Base-by-base conservation (phyloP, 352 stramenopile genomes). In the Pythium myriotylum region DNA sequence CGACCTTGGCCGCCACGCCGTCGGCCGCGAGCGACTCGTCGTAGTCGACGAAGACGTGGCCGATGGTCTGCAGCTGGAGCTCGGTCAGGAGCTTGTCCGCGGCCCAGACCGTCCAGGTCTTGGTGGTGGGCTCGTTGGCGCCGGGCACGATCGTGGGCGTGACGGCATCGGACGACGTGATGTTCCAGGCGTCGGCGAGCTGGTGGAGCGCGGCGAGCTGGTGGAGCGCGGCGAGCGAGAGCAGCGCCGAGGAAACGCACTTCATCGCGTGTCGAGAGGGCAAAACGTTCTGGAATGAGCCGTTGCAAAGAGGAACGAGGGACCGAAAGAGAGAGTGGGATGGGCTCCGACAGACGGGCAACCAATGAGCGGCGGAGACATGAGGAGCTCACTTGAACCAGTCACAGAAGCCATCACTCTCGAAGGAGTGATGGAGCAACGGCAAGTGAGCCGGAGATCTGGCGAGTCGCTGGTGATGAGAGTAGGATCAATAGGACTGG, bases 31-130 rank as follows among this genome's bases (percentile, higher is more conserved):
- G 43, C 2, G 69, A 73, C 6, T 27, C 32, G 54, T 76, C 70
- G 45, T 70, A 68, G 50, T 78, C 70, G 29, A 81, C 70, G 59
- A 81, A 78, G 20, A 81, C 70, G 37, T 68, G 74, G 48, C 73
- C 73, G 0, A 67, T 59, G 17, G 74, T 61, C 24, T 71, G 59
- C 17, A 78, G 17, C n/a, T 74, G 50, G 0, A 81, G 51, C 22
- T 41, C 64, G 33, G 52, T 61, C 20, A 81, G 45, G n/a, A 27
- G 50, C 1, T 22, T 43, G 32, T 52, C 57, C 10, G 63, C 5
- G 29, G 29, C 29, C 29, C 29, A 53, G 27, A 81, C 35, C 14
- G 73, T 77, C 73, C 73, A 81, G 32, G 57, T 68, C 58, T 72
- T 75, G 45, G 53, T 39, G 32, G 62, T 17, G 1, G 57, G 45